phyloP scores from a whole-genome alignment of 345 rosid genomes.

The Excoecaria agallocha region DNA sequence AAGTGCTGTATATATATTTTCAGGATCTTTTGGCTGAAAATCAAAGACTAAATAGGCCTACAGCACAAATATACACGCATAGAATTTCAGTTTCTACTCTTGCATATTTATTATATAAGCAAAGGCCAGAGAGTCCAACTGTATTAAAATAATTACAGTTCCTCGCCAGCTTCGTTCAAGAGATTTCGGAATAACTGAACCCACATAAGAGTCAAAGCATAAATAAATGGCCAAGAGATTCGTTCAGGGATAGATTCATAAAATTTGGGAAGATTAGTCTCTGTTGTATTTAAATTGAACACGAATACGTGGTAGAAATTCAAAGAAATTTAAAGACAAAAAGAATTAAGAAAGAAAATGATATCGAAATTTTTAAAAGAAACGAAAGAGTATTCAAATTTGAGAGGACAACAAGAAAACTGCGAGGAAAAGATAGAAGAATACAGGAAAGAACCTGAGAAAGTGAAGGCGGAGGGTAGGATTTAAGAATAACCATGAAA shows the following conservation, averaged over 20 bases:
- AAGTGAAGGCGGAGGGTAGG: constrained; percentile 30
- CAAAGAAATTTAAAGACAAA: no score
- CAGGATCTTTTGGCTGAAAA: constrained; percentile 68
- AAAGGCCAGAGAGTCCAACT: not conserved
- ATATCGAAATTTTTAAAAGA: no score
- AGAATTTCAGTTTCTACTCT: not conserved
- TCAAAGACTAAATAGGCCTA: constrained; percentile 43
- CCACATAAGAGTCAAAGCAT: no score
- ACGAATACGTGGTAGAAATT: no score
- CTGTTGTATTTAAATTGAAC: no score
- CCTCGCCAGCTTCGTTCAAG: no score
- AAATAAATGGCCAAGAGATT: no score
- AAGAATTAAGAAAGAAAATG: no score
- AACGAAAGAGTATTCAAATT: not conserved
- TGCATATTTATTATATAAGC: not conserved
- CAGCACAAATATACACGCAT: not conserved
- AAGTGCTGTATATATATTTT: constrained; percentile 43
- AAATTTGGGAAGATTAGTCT: no score
- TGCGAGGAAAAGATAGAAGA: not conserved
- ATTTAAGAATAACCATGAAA: constrained; percentile 57
- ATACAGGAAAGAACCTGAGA: constrained; percentile 36
- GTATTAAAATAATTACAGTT: not conserved
- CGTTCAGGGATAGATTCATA: no score
- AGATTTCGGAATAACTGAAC: no score
- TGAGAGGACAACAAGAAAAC: not conserved